These are phyloP conservation scores for Entophlyctis helioformis DNA, from an alignment of 192 early-diverging fungal genomes.

Conservation along the genomic window DNA sequence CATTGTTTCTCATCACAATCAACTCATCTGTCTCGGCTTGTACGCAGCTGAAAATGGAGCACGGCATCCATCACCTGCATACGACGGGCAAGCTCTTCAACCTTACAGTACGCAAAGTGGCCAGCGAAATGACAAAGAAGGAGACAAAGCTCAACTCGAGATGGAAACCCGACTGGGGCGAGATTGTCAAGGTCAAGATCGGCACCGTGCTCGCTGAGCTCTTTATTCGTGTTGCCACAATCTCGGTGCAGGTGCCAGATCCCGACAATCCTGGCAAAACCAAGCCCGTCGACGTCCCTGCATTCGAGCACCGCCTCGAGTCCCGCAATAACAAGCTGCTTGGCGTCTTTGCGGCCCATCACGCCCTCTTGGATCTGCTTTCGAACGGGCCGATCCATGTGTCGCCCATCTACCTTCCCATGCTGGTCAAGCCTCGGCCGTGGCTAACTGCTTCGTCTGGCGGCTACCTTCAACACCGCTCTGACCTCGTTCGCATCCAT, in stretches of 20 bases:
- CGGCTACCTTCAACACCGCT: conserved; percentile 67
- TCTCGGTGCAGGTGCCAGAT: conserved; percentile 48
- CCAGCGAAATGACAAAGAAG: conserved; percentile 42
- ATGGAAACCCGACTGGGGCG: conserved; percentile 63
- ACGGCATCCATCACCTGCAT: conserved; percentile 58
- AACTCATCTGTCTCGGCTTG: neutral
- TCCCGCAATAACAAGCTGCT: conserved; percentile 43
- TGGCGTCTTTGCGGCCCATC: conserved; percentile 64
- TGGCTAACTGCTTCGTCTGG: conserved; percentile 81
- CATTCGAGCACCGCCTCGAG: conserved; percentile 56
- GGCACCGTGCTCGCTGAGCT: conserved; percentile 39
- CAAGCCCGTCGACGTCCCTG: conserved; percentile 42
- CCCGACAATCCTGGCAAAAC: conserved; percentile 38
- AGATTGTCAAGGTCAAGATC: conserved; percentile 41
- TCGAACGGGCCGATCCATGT: conserved; percentile 45
- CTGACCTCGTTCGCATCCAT: conserved; percentile 65
- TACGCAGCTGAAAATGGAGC: conserved; percentile 6
- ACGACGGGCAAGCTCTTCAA: conserved; percentile 70
- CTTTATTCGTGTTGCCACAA: conserved; percentile 38
- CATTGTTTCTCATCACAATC: too few relatives aligned
- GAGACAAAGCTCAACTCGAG: conserved; percentile 21
- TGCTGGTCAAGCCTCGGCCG: conserved; percentile 83
- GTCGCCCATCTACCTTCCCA: conserved; percentile 73
- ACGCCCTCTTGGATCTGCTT: conserved; percentile 56
- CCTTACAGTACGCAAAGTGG: conserved; percentile 59